These are phyloP conservation scores for Sophora flavescens DNA, from an alignment of 306 rosid species.

Conservation along the genomic window DNA sequence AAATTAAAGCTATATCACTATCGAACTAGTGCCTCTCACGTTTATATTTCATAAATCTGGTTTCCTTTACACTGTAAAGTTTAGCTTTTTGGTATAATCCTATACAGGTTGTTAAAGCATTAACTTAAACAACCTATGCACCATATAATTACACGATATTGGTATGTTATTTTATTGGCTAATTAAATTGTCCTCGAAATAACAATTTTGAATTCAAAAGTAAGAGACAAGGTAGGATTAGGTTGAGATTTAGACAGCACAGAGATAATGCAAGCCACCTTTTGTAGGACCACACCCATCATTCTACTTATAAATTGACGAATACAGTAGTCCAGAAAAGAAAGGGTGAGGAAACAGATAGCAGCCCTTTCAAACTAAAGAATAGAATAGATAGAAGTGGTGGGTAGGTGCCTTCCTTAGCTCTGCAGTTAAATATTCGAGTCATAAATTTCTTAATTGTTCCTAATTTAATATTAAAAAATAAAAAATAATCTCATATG, in stretches of 20 bases:
- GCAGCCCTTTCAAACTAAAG: too few relatives aligned
- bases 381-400: too few relatives aligned
- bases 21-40: background rate
- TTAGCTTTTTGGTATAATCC: conserved; percentile 10
- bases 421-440: too few relatives aligned
- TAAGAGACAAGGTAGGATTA: conserved; percentile 35
- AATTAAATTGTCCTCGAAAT: conserved; percentile 1
- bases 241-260: conserved; percentile 42
- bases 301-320: conserved; percentile 14
- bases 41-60: background rate
- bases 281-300: conserved; percentile 33
- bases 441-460: too few relatives aligned
- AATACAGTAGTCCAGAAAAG: conserved; percentile 27
- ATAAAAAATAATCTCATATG: too few relatives aligned
- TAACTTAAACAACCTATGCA: background rate
- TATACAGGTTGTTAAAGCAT: conserved; percentile 10
- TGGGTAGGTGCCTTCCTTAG: too few relatives aligned
- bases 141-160: background rate
- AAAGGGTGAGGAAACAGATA: background rate
- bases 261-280: background rate
- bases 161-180: conserved; percentile 8
- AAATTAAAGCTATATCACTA: background rate
- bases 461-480: too few relatives aligned
- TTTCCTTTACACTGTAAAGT: conserved; percentile 39
- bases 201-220: conserved; percentile 29